Evolutionary conservation across 2,329 filamentous ascomycete genomes (phyloP).

Genomic region (Arthrobotrys pseudoclavata): DNA sequence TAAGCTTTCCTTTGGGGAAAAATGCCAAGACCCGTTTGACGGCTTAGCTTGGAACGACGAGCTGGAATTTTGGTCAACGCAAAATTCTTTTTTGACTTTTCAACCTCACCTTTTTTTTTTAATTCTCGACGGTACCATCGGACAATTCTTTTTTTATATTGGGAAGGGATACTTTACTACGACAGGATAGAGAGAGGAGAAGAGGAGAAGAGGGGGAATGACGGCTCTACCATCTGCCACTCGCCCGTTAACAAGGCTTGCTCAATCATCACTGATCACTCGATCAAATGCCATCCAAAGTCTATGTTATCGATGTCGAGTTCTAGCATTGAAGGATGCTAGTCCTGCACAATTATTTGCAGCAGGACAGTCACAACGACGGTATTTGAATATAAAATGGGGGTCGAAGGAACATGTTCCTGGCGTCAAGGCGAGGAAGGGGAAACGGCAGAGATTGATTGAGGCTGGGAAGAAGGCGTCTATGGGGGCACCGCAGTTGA

Average conservation of each 20-base stretch:
- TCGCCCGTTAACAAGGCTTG: slow-evolving; percentile 34
- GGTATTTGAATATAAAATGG: slow-evolving; percentile 42
- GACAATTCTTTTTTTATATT: neutral
- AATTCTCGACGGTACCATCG: neutral
- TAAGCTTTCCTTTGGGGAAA: neutral
- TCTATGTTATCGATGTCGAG: slow-evolving; percentile 40
- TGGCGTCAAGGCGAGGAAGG: slow-evolving; percentile 6
- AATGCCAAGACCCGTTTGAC: slow-evolving; percentile 31
- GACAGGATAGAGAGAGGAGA: neutral
- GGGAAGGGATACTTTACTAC: neutral
- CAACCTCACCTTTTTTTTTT: slow-evolving; percentile 8
- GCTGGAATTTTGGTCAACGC: slow-evolving; percentile 14
- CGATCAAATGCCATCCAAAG: slow-evolving; percentile 23
- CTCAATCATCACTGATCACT: slow-evolving; percentile 23
- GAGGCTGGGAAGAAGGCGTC: slow-evolving; percentile 37
- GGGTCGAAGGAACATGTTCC: slow-evolving; percentile 37
- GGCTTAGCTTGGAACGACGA: slow-evolving; percentile 8
- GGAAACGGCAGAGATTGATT: slow-evolving; percentile 46
- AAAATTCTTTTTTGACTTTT: slow-evolving; percentile 19
- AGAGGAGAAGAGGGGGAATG: slow-evolving; percentile 20
- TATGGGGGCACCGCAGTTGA: slow-evolving; percentile 60
- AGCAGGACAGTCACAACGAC: slow-evolving; percentile 8
- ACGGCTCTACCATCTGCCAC: slow-evolving; percentile 40
- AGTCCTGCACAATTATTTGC: neutral
- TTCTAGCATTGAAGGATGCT: slow-evolving; percentile 2